Evolutionary conservation across 495 filamentous ascomycete genomes (phyloP), one percentile per base, ranked within the genome.

Genomic region (Podospora sp.): DNA sequence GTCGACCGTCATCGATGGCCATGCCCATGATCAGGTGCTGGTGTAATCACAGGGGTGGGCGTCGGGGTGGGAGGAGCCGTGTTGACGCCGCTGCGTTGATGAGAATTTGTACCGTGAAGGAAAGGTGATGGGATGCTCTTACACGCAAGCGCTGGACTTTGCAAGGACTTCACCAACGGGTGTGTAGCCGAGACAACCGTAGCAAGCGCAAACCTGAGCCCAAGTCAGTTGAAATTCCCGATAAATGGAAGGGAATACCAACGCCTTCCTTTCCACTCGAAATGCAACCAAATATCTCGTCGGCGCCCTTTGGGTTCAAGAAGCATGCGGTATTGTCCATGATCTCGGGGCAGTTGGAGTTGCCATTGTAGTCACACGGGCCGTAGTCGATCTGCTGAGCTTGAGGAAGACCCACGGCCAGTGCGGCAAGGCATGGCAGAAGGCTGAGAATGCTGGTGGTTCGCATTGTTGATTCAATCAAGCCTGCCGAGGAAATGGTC

Each of bases 281-380:
- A 0, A 73, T 71, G 20, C 71, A 73, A 12, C 35, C 67, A 18
- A 53, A 53, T 20, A 53, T 20, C 20, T 24, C 59, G 35, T 70
- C 27, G 3, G 68, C 60, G 22, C 65, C 65, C 6, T 35, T 58
- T 16, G 68, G 65, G 4, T 73, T 67, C 0, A 73, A 9, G 6
- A 73, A 73, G 7, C 71, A 73, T 21, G 69, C 71, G 0, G 71
- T 73, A 58, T 71, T 73, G 29, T 73, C 71, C 71, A 73, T 73
- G 33, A 73, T 71, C n/a, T 73, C 71, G 20, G 50, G 59, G 69
- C 71, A 73, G 35, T 67, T 67, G 0, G 61, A 49, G 24, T 73
- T 73, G 24, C 65, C 66, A 7, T 71, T 71, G 64, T 65, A 65
- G 16, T 68, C 69, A 50, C 71, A 73, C 12, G 71, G 71, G 12